Evolutionary conservation across 1,284 basidiomycete species (phyloP).

Genomic region (Moesziomyces sp.): DNA sequence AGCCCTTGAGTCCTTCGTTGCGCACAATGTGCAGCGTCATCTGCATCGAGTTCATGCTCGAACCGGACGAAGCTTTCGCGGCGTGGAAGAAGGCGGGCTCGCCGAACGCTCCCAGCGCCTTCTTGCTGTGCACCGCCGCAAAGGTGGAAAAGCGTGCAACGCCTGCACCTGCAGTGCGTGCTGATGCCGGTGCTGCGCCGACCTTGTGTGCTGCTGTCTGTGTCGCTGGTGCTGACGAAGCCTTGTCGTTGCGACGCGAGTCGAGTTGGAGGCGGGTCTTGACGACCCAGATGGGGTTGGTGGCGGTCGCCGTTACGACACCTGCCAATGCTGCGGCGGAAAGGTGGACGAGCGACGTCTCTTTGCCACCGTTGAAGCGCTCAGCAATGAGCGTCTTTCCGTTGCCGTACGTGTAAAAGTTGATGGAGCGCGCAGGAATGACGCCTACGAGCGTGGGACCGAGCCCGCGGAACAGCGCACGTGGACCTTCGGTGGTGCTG

Average conservation of each 20-base stretch:
- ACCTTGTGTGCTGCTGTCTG: not conserved
- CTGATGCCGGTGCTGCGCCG: not conserved
- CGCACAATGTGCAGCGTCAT: conserved; percentile 79
- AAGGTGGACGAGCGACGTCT: conserved; percentile 87
- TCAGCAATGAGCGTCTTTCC: conserved; percentile 90
- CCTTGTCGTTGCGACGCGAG: conserved; percentile 35
- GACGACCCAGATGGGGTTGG: conserved; percentile 99
- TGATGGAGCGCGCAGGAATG: conserved; percentile 88
- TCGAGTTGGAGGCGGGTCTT: conserved; percentile 90
- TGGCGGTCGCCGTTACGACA: conserved; percentile 85
- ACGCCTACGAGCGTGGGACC: conserved; percentile 94
- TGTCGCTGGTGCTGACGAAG: not conserved
- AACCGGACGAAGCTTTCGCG: conserved; percentile 47
- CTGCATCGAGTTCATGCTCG: conserved; percentile 73
- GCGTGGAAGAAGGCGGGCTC: conserved; percentile 54
- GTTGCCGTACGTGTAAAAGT: conserved; percentile 98
- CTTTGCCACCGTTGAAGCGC: conserved; percentile 80
- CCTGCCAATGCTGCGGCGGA: conserved; percentile 83
- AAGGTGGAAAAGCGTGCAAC: conserved; percentile 27
- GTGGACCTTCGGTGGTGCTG: conserved; percentile 82
- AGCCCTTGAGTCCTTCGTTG: conserved; percentile 85
- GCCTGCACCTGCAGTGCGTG: not conserved
- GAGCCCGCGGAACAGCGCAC: conserved; percentile 92
- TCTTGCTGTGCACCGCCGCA: conserved; percentile 12
- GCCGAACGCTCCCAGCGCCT: conserved; percentile 27